phyloP scores from a whole-genome alignment of 2,329 filamentous ascomycete genomes.

The Zymoseptoria passerinii region DNA sequence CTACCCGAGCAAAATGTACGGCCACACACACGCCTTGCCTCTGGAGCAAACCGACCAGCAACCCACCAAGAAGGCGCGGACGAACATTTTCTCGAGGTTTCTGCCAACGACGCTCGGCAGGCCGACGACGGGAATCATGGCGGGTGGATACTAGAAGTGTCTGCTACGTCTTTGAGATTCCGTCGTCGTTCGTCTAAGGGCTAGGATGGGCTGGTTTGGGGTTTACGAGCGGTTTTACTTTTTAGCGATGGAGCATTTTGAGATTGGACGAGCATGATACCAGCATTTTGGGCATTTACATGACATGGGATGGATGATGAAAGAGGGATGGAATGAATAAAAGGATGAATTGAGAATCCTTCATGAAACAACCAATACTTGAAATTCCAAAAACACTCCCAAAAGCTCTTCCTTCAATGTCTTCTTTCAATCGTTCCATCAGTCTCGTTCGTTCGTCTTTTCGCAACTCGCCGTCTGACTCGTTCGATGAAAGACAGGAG shows the following conservation, averaged over 20 bases:
- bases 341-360: not conserved
- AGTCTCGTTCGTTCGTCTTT: too few species aligned
- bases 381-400: too few species aligned
- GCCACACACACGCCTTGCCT: conserved; percentile 17
- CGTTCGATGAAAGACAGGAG: too few species aligned
- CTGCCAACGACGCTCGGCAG: conserved; percentile 25
- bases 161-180: not conserved
- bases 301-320: not conserved
- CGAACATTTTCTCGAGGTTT: conserved; percentile 33
- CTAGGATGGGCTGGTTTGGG: too few species aligned
- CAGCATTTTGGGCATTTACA: not conserved
- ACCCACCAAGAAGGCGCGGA: conserved; percentile 30
- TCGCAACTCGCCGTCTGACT: too few species aligned
- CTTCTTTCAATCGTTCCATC: too few species aligned
- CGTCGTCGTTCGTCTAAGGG: not conserved
- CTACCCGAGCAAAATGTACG: not conserved
- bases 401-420: too few species aligned
- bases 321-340: too few species aligned
- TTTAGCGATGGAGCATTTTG: not conserved
- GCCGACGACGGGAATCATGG: conserved; percentile 7
- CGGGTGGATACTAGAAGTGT: conserved; percentile 13
- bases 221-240: not conserved
- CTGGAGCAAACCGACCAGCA: conserved; percentile 25
- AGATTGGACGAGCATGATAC: not conserved
- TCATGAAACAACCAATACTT: not conserved